These are phyloP conservation scores for Chlamydomonas sp. DNA, from an alignment of 139 green algal species.

Conservation along the genomic window DNA sequence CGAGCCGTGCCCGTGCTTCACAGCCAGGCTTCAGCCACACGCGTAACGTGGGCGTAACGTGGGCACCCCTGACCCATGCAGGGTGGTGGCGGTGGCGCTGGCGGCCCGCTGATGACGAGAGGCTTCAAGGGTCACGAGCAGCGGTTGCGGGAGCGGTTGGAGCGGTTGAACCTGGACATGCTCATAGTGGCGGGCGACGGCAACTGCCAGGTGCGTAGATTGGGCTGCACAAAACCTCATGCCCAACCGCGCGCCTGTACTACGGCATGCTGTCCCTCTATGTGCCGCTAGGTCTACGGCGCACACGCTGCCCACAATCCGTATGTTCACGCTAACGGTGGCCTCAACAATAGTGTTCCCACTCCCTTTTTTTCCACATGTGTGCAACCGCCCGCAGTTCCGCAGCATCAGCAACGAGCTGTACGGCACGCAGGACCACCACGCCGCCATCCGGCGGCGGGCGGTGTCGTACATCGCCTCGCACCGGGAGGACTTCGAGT, in stretches of 20 bases:
- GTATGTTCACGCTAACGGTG: not conserved
- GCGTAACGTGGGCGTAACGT: no score
- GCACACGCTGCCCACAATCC: no score
- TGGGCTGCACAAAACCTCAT: not conserved
- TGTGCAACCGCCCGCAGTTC: slow-evolving; percentile 57
- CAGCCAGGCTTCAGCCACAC: no score
- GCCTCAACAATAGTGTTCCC: not conserved
- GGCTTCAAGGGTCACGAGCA: slow-evolving; percentile 24
- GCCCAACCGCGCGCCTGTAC: no score
- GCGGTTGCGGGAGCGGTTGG: slow-evolving; percentile 56
- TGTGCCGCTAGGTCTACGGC: no score
- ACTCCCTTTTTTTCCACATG: not conserved
- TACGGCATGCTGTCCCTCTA: no score
- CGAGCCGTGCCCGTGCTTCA: no score
- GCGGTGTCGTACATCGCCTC: slow-evolving; percentile 60
- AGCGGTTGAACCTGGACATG: slow-evolving; percentile 70
- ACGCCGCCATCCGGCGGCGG: slow-evolving; percentile 55
- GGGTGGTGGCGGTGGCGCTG: not conserved
- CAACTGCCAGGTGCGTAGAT: slow-evolving; percentile 62
- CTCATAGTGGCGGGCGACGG: slow-evolving; percentile 66
- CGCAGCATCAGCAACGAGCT: slow-evolving; percentile 64
- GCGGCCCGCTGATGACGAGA: not conserved
- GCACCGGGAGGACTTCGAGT: slow-evolving; percentile 56
- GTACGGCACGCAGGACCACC: slow-evolving; percentile 65
- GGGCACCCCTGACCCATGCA: not conserved